A percentile compares a stretch with the other conserved stretches of the same genome.
phyloP scores from a whole-genome alignment of 139 green algal species.

The Chlamydomonas sphaeroides region DNA sequence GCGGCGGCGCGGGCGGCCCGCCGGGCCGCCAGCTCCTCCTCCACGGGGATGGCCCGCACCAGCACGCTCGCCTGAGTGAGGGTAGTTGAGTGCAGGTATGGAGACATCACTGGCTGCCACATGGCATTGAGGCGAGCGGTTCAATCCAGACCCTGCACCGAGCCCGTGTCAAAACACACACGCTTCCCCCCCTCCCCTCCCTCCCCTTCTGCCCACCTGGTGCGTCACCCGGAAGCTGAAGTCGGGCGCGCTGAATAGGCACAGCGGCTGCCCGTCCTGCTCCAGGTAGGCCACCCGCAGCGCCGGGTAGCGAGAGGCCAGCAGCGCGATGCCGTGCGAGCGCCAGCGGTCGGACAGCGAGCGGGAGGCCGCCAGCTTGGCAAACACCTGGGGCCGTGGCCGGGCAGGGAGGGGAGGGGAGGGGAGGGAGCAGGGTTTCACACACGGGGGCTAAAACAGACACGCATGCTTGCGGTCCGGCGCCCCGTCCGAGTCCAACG shows the following conservation, averaged over 20 bases:
- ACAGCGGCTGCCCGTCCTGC: conserved; percentile 6
- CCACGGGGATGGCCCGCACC: neutral
- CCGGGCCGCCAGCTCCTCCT: neutral
- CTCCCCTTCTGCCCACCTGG: no score
- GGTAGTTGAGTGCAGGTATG: no score
- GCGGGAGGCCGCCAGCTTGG: conserved; percentile 40
- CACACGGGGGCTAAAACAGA: no score
- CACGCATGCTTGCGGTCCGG: no score
- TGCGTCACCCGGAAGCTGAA: conserved; percentile 22
- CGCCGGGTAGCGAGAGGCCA: conserved; percentile 52
- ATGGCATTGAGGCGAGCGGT: neutral
- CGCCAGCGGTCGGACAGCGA: conserved; percentile 55
- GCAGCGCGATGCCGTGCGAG: conserved; percentile 60
- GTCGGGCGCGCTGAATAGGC: conserved; percentile 5
- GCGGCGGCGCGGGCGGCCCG: neutral
- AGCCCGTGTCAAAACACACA: no score
- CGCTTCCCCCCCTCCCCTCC: neutral
- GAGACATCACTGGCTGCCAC: no score
- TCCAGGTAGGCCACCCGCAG: conserved; percentile 74
- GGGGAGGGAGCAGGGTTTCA: no score
- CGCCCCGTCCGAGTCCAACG: neutral
- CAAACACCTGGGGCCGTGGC: conserved; percentile 47
- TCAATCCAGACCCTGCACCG: neutral
- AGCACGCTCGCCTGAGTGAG: conserved; percentile 4
- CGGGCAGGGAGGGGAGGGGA: no score